Evolutionary conservation across 495 filamentous ascomycete species (phyloP), one percentile per base, ranked within the genome.

Genomic region (Glonium stellatum): DNA sequence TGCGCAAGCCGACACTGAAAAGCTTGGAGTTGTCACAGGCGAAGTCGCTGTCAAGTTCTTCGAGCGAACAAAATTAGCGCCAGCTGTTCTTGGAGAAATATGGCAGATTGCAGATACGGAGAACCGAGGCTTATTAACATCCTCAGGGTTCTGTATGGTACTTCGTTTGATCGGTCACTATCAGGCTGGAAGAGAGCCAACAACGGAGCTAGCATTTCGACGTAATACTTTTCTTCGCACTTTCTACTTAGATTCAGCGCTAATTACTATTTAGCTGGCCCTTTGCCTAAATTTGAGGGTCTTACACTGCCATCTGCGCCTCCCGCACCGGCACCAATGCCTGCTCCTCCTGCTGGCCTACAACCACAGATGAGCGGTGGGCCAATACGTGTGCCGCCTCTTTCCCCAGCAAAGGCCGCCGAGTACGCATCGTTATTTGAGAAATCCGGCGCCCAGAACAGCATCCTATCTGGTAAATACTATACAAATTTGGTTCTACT

Each of bases 81-180:
- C 90, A 47, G 82, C 87, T 57, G 81, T 92, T 25, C 79, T 98
- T 64, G 93, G 93, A 70, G 87, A 96, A 89, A 97, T 97, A 81
- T 98, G 93, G 93, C 91, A 96, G 75, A 92, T 98, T 69, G 95
- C 93, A 57, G 93, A 98, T 74, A 90, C 82, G 64, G 92, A 97
- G 75, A 98, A 97, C 75, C 83, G 91, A 60, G 93, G 95, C 59
- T 84, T 97, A 54, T 79, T 98, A 69, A 96, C 90, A 41, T 90
- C 88, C 3, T 80, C 89, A 49, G 95, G 92, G 66, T 98, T 98
- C 73, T 87, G 89, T 31, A 79, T 96, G 68, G 93, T 92, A 21
- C 75, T 98, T 69, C 81, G 93, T 64, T 83, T 98, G 75, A 97
- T 98, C 69, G 93, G 90, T 59, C 92, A 96, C 74, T 92, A 90